Evolutionary conservation across 441 rosid species (phyloP), one percentile per base, ranked within the genome.

Genomic region (Adansonia gregorii): DNA sequence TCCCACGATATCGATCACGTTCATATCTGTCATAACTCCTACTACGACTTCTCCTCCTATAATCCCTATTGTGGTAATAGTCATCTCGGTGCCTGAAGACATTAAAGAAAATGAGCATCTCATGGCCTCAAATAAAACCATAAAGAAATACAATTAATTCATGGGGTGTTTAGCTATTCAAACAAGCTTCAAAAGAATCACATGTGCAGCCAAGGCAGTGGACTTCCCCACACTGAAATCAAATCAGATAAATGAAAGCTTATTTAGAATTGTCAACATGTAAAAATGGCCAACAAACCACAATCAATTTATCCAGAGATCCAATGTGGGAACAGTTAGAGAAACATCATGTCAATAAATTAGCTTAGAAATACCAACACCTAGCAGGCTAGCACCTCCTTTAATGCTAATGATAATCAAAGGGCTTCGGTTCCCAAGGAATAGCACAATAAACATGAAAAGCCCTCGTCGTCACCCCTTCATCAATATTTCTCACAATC

Each of bases 11-110:
- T 76, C 87, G 89, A 46, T 89, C 93, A 75, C 86, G 89, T 48
- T 83, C 89, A 82, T 82, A 81, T 80, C 89, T 85, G 52, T 90
- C 95, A 81, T 78, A 78, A 77, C 95, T 89, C 79, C 89, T 82
- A 78, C 94, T 90, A 63, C 90, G 83, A 72, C 93, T 91, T 79
- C 90, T 82, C 86, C 82, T 89, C 74, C 86, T 79, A 71, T 84
- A 83, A 70, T 87, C 91, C 69, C 80, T 81, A 56, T 89, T 91
- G 78, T 84, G 85, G 75, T 82, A 72, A 75, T 83, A 59, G 75
- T 89, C 93, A 83, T 89, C 93, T 77, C 91, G 81, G 73, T 84
- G 75, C 87, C 95, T 87, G 71, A 61, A 77, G 24, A 65, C 51
- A 81, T 5, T 8, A 12, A 73, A 27, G 54, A 64, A 20, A 20